Base-by-base conservation (phyloP, 2,329 filamentous ascomycete genomes). In the Drechslera avenae region DNA sequence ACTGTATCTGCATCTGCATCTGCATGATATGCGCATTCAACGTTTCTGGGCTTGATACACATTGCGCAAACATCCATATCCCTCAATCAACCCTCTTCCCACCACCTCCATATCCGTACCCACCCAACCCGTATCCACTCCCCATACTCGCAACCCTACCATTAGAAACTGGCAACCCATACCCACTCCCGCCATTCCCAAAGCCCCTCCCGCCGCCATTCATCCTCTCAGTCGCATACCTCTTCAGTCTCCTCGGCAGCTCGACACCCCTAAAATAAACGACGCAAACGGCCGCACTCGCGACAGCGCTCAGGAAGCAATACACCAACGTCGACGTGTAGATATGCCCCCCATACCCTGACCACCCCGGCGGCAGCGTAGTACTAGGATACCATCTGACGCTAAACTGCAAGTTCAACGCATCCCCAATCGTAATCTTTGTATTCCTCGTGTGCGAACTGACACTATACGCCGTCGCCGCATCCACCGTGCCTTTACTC, bases 341-440 rank as follows among this genome's bases (percentile, higher is more conserved):
- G 39, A 81, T 64, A 63, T 82, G 79, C 1, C 80, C 78, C 1
- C 79, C 79, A 33, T 81, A 62, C 50, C 81, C 74, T 62, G 75
- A 52, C 82, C 83, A 79, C 56, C 81, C 63, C 52, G 79, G 71
- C 57, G 89, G 89, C 57, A 93, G 77, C 31, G 81, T 79, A 0
- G 89, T 87, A 18, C 83, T 88, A 1, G 88, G 88, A 72, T 93
- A 94, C 94, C 94, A 97, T 36, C 90, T 80, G 12, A 97, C 87
- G 33, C 85, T 88, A 66, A 97, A 89, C 36, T 80, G 82, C 62
- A 97, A 78, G 0, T 89, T 87, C 50, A 97, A 73, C 4, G 88
- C 83, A 73, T 97, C 92, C 10, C 93, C 92, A 58, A 97, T 96
- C 26, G 97, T 84, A 39, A 97, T 83, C 64, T 86, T 86, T 1